Base-by-base conservation (phyloP, 108 stramenopile genomes). In the Nitzschia inconspicua region DNA sequence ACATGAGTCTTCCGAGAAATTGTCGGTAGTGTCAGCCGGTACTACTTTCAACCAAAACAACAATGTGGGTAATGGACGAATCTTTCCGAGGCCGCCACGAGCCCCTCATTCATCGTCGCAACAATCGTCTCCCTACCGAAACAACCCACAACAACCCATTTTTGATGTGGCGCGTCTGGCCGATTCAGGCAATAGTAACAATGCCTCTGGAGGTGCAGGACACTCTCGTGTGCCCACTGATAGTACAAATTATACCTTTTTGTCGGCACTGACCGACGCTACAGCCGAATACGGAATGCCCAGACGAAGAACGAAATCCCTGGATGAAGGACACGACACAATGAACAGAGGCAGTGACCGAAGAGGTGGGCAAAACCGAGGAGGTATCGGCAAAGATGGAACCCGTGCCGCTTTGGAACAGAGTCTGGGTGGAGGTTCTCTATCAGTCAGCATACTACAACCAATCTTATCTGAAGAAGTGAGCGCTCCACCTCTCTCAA, bases 271-370 rank as follows among this genome's bases (percentile, higher is more conserved):
- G 30, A 53, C 58, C 1, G 44, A 53, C 22, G 18, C 14, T 3
- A 25, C 47, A 13, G 23, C 18, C 18, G 53, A 54, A 11, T 54
- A 36, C 4, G 37, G 31, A 2, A 18, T 49, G 16, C 65, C 65
- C 1, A 29, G 56, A 28, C 65, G 56, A 25, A 55, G 65, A 18
- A 66, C 65, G 0, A 5, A 39, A 4, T 66, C 65, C 3, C 57
- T 55, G 65, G 65, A 66, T 20, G n/a, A n/a, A n/a, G n/a, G n/a
- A n/a, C n/a, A n/a, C n/a, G n/a, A n/a, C 24, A 39, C 42, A 44
- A 43, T 44, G 57, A 58, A 2, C 47, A 11, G 13, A 11, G 25
- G 18, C 3, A 52, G 19, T 10, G 51, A 52, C 14, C 51, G 51
- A 52, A 52, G 5, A 31, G 27, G 51, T n/a, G n/a, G n/a, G n/a